Evolutionary conservation across 2,329 filamentous ascomycete genomes (phyloP).

Genomic region (Colletotrichum plurivorum): DNA sequence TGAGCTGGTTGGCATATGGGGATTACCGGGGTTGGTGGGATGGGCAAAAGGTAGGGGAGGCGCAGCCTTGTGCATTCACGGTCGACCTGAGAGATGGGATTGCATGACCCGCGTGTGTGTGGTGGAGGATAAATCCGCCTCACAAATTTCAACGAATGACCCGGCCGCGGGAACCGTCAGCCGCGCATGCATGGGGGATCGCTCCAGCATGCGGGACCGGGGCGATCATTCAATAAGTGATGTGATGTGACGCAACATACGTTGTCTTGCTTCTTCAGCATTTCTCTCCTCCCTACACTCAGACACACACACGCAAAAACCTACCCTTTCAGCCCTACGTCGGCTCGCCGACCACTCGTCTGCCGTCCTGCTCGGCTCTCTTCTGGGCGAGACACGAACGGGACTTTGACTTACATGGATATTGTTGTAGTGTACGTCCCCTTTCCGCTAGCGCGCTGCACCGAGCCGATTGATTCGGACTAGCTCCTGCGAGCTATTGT

Average conservation of each 20-base stretch:
- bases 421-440: not conserved
- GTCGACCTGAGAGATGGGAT: not conserved
- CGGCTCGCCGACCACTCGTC: slow-evolving; percentile 21
- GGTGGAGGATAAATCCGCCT: slow-evolving; percentile 2
- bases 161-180: not conserved
- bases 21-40: not conserved
- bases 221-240: too few relatives aligned
- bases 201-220: too few relatives aligned
- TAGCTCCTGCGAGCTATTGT: slow-evolving; percentile 32
- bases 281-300: not conserved
- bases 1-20: too few relatives aligned
- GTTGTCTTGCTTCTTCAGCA: slow-evolving; percentile 1
- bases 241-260: too few relatives aligned
- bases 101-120: too few relatives aligned
- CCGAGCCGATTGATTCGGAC: slow-evolving; percentile 21
- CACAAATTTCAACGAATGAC: not conserved
- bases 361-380: not conserved
- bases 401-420: too few relatives aligned
- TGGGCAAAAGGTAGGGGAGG: not conserved
- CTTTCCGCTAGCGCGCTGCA: slow-evolving; percentile 33
- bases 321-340: slow-evolving; percentile 32
- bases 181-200: slow-evolving; percentile 4
- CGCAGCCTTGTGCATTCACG: slow-evolving; percentile 2
- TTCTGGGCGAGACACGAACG: slow-evolving; percentile 1
- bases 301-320: not conserved